Conservation (phyloP, 306 rosid species). For the Inga oerstediana region DNA sequence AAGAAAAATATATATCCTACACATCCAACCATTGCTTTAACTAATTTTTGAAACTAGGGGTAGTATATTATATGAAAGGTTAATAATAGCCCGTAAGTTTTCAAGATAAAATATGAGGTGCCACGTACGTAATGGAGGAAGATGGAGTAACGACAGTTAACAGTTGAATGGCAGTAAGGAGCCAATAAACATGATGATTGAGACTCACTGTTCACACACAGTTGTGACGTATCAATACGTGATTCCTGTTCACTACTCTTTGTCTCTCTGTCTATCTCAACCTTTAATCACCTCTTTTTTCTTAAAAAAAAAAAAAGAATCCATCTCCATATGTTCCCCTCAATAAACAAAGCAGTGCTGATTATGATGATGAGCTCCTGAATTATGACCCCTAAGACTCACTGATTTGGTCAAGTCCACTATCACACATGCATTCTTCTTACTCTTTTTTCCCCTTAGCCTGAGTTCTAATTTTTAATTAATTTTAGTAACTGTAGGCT, state of each 20-base stretch:
- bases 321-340: not conserved
- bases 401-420: not conserved
- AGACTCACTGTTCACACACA: conserved; percentile 3
- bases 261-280: not conserved
- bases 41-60: no score
- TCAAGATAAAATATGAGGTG: not conserved
- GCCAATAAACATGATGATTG: not conserved
- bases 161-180: not conserved
- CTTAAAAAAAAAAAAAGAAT: no score
- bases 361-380: not conserved
- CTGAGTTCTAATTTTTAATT: not conserved
- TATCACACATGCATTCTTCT: not conserved
- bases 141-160: not conserved
- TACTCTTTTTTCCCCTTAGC: not conserved
- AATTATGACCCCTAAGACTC: not conserved
- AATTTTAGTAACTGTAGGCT: not conserved
- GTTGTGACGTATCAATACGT: not conserved
- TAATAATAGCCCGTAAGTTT: not conserved
- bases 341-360: not conserved
- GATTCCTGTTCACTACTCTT: not conserved
- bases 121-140: not conserved
- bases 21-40: no score
- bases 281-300: not conserved
- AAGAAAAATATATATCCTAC: no score
- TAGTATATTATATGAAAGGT: not conserved